Evolutionary conservation across 192 early-diverging fungal genomes (phyloP), one percentile per base, ranked within the genome.

Genomic region (Pilobolus umbonatus): DNA sequence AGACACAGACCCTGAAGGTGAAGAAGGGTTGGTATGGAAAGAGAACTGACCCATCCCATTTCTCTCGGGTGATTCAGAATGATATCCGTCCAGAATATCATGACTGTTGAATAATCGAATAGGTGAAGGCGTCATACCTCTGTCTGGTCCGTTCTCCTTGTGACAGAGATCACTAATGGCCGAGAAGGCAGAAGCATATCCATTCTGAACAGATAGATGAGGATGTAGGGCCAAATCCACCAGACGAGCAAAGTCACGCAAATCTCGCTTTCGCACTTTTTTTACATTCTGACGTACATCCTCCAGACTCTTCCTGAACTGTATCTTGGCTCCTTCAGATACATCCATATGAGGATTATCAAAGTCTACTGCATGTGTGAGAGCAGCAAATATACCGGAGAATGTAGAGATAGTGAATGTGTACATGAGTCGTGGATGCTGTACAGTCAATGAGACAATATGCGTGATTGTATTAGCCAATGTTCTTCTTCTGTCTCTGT

Each of bases 391-490:
- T 22, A 59, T 40, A 40, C 45, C 64, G 14, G 55, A 65, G 9
- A 58, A 57, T 15, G 48, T 35, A 2, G 55, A 52, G 6, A 65
- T 15, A 8, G 40, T 28, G 25, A 39, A 58, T 21, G 55, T 56
- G n/a, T 58, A 65, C 55, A 57, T 57, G 19, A 65, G 32, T 6
- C 39, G 49, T 28, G 46, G 49, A 17, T 57, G 21, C 19, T 51
- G 35, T 22, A 65, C 47, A 31, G 64, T 65, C 3, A 40, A 31
- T 10, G 44, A 40, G 0, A 59, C 67, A n/a, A 69, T 29, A 11
- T 55, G 51, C 5, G 67, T 64, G 26, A 69, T 69, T 9, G 60
- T 49, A 53, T 62, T 69, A 9, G 61, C 67, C 28, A 69, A 29
- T 14, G 61, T 28, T 5, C 61, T 46, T 34, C 61, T 55, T 47